Base-by-base conservation (phyloP, 805 yeast species). In the Kazachstania viticola region DNA sequence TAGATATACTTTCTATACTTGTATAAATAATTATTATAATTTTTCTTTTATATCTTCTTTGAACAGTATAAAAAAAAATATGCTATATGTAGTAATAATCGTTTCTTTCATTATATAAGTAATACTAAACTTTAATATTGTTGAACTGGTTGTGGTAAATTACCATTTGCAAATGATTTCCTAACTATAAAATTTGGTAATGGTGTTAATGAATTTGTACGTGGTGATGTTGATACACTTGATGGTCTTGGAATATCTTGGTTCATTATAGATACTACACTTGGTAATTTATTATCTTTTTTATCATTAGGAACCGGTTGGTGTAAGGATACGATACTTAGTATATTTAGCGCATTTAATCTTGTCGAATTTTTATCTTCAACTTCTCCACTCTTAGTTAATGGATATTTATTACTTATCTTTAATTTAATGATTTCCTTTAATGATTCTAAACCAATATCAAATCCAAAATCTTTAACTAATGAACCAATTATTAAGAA, bases 381-480 rank as follows among this genome's bases (percentile, higher is more conserved):
- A 19, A 11, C 11, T 19, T 19, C 22, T 8, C 22, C 22, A 8
- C 22, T 19, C n/a, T n/a, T n/a, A n/a, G n/a, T n/a, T n/a, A n/a
- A n/a, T n/a, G n/a, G n/a, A n/a, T n/a, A n/a, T 19, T 21, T 23
- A 17, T 26, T 14, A 14, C 25, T 26, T 9, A 35, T 26, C 13
- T 35, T 8, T 13, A 23, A 29, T 9, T 33, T 35, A 9, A 42
- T 70, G 2, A 80, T 65, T 41, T 79, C 88, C 39, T 81, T 69
- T 17, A 83, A 52, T 3, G 80, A 76, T 36, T 65, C 65, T 35
- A 79, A 57, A n/a, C 76, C 64, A 3, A 66, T 49, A 45, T 83
- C 85, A 49, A 82, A 82, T 1, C 94, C 93, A 58, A 76, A 82
- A 53, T 82, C 94, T 39, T 73, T 76, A 23, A 79, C 67, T 38